Conservation (phyloP, 345 rosid genomes). For the Pugionium dolabratum region DNA sequence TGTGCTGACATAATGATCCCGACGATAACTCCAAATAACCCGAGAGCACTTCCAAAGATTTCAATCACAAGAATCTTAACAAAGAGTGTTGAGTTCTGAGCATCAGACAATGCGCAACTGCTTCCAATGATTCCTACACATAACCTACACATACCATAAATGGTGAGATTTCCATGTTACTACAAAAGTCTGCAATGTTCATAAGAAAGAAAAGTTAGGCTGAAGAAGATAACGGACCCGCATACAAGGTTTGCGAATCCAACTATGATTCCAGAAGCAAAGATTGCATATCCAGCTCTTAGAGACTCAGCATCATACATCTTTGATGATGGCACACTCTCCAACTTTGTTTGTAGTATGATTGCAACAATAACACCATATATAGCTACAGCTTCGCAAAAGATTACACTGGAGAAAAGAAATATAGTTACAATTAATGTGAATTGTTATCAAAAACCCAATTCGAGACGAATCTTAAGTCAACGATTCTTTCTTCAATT, state of each 20-base stretch:
- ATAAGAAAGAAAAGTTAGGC: not conserved
- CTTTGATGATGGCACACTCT: too few relatives aligned
- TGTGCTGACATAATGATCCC: too few relatives aligned
- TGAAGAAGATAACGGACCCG: constrained; percentile 54
- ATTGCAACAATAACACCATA: too few relatives aligned
- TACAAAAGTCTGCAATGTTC: not conserved
- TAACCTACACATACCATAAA: constrained; percentile 59
- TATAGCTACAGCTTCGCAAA: constrained; percentile 99
- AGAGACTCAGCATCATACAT: constrained; percentile 79
- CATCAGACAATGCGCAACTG: too few relatives aligned
- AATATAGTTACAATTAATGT: too few relatives aligned
- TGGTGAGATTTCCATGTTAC: not conserved
- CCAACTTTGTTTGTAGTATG: too few relatives aligned
- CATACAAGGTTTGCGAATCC: too few relatives aligned
- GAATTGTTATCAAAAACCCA: not conserved
- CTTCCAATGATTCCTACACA: too few relatives aligned
- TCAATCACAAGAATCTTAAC: constrained; percentile 96
- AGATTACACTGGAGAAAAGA: constrained; percentile 77
- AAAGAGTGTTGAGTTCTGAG: constrained; percentile 88
- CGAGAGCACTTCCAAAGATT: too few relatives aligned
- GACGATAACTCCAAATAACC: too few relatives aligned
- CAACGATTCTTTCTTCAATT: not conserved
- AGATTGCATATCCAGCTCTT: too few relatives aligned
- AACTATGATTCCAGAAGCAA: too few relatives aligned
- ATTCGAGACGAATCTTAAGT: not conserved